These are phyloP conservation scores for Kurtzmaniella cleridarum DNA, from an alignment of 805 yeast genomes.

Conservation along the genomic window DNA sequence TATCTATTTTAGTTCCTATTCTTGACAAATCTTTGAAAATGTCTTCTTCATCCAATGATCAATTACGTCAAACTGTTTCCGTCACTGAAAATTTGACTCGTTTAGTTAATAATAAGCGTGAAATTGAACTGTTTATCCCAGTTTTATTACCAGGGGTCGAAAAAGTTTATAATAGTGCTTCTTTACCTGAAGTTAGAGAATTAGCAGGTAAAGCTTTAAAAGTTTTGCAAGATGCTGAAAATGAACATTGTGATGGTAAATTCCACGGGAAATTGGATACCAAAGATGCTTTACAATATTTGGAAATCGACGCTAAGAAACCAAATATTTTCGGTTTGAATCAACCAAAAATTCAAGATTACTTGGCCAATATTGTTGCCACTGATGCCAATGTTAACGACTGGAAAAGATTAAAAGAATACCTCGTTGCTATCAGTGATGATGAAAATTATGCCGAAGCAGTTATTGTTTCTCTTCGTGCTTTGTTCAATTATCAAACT, in stretches of 20 bases:
- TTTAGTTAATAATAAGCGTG: slow-evolving; percentile 87
- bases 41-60: slow-evolving; percentile 90
- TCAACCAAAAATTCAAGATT: slow-evolving; percentile 34
- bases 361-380: slow-evolving; percentile 39
- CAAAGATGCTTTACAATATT: slow-evolving; percentile 48
- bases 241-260: slow-evolving; percentile 59
- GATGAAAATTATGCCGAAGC: slow-evolving; percentile 33
- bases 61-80: slow-evolving; percentile 92
- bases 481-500: slow-evolving; percentile 42
- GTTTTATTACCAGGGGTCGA: slow-evolving; percentile 84
- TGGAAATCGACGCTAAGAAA: slow-evolving; percentile 14
- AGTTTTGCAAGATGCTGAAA: slow-evolving; percentile 79
- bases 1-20: slow-evolving; percentile 86
- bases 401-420: slow-evolving; percentile 48
- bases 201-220: slow-evolving; percentile 80
- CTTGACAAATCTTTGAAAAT: slow-evolving; percentile 82
- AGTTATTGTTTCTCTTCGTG: slow-evolving; percentile 45
- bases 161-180: slow-evolving; percentile 83
- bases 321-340: slow-evolving; percentile 15
- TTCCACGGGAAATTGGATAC: slow-evolving; percentile 68
- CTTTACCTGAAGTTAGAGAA: slow-evolving; percentile 94
- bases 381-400: slow-evolving; percentile 41
- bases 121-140: slow-evolving; percentile 85
- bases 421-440: slow-evolving; percentile 30
- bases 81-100: slow-evolving; percentile 95